Evolutionary conservation across 106 monocot species (phyloP), one percentile per base, ranked within the genome.

Genomic region (Phalaenopsis equestris): DNA sequence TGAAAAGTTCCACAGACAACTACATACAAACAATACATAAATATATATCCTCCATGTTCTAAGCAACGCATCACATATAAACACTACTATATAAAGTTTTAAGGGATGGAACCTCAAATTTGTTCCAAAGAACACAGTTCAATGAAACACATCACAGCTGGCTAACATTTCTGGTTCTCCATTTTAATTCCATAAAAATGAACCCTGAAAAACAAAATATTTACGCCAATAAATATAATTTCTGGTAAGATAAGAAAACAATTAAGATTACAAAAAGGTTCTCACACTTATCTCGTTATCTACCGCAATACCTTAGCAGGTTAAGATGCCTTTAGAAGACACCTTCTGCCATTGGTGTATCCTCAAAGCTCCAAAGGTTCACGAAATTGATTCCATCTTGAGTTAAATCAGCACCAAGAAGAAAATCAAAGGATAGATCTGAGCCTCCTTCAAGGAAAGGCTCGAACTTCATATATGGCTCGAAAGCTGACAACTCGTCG

Each of bases 291-390:
- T 21, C 70, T 75, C 24, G 41, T 83, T 78, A 78, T 83, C 36
- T 78, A 78, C 72, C 39, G 16, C 73, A 56, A 41, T 41, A 39
- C 48, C 56, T n/a, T 57, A 21, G 55, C 36, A 75, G 24, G 55
- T 23, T 47, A 23, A n/a, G n/a, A 41, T n/a, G 74, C 67, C 37
- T 79, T 87, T 56, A 79, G 57, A 56, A 85, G 43, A 79, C 55
- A 76, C 76, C 76, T 10, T 78, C 87, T 19, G 45, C 45, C 65
- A 79, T 78, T 15, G 91, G 90, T 74, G 85, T 70, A 57, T 92
- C 90, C 70, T 92, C 90, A 68, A 94, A 91, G 90, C 86, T 84
- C 94, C 94, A 94, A 9, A 94, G 86, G 42, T 89, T 78, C 23
- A 84, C 64, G 41, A 65, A 38, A 36, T 56, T 89, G n/a, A 68